These are phyloP conservation scores for Pterula multifida DNA, from an alignment of 1,284 basidiomycete species.

Conservation along the genomic window DNA sequence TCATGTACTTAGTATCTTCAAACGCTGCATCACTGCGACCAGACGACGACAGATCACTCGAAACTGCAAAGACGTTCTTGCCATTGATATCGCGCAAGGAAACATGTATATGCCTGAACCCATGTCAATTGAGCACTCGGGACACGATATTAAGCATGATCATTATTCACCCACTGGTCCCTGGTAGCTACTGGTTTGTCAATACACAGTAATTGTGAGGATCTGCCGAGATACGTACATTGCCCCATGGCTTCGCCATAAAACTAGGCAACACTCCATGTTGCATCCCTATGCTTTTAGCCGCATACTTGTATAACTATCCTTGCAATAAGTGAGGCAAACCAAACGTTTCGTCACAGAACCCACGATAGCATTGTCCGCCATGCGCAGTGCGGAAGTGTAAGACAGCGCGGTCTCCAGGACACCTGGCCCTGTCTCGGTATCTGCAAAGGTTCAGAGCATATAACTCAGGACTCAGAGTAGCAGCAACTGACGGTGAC, in stretches of 20 bases:
- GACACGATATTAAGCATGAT: background rate
- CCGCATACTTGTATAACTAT: slow-evolving; percentile 78
- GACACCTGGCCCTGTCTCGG: slow-evolving; percentile 91
- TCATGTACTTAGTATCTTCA: slow-evolving; percentile 77
- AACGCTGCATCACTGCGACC: slow-evolving; percentile 64
- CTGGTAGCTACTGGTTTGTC: slow-evolving; percentile 45
- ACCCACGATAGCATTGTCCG: slow-evolving; percentile 70
- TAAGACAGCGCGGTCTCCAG: slow-evolving; percentile 93
- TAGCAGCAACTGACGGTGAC: slow-evolving; percentile 80
- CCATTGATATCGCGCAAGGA: slow-evolving; percentile 67
- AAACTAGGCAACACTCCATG: slow-evolving; percentile 87
- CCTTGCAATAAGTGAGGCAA: background rate
- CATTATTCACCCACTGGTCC: slow-evolving; percentile 70
- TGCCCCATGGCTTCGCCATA: slow-evolving; percentile 95
- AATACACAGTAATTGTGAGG: background rate
- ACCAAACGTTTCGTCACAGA: background rate
- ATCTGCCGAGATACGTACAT: slow-evolving; percentile 46
- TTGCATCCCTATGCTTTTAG: slow-evolving; percentile 88
- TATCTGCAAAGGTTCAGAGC: slow-evolving; percentile 49
- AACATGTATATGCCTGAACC: slow-evolving; percentile 72
- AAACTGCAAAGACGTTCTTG: slow-evolving; percentile 70
- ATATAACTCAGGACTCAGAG: too few species aligned
- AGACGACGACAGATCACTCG: slow-evolving; percentile 41
- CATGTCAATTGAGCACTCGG: background rate
- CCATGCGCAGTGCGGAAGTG: slow-evolving; percentile 76